Percentiles rank a stretch among this genome's conserved stretches.
phyloP scores from a whole-genome alignment of 2,329 filamentous ascomycete genomes.

The Pyrenophora tritici-repentis region DNA sequence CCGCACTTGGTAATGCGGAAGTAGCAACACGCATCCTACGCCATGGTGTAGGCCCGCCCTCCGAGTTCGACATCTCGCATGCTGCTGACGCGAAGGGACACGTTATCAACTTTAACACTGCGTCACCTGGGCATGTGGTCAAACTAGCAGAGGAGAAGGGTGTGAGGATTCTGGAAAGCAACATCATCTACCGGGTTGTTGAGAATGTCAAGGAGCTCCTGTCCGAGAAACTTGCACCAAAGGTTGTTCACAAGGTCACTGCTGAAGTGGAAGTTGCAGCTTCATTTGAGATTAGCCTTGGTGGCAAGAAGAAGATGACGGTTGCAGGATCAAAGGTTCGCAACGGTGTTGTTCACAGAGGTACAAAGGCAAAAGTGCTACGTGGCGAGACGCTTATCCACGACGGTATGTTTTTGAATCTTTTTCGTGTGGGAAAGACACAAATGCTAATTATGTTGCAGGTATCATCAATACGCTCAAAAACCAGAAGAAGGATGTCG shows the following conservation, averaged over 20 bases:
- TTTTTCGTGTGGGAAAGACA: neutral
- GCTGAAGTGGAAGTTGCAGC: conserved; percentile 88
- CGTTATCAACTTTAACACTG: conserved; percentile 85
- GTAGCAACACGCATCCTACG: conserved; percentile 77
- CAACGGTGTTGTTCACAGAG: conserved; percentile 73
- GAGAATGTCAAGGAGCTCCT: conserved; percentile 74
- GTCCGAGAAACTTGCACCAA: conserved; percentile 70
- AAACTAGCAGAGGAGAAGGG: conserved; percentile 70
- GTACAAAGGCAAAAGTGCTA: conserved; percentile 71
- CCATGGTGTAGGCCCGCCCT: conserved; percentile 75
- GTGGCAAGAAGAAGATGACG: conserved; percentile 69
- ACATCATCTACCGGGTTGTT: conserved; percentile 79
- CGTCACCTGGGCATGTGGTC: conserved; percentile 69
- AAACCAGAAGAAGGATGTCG: conserved; percentile 88
- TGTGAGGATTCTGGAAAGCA: conserved; percentile 82
- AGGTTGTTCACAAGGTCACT: conserved; percentile 70
- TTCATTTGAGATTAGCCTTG: conserved; percentile 82
- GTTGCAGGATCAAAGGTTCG: conserved; percentile 88
- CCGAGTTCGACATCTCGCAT: conserved; percentile 87
- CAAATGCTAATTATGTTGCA: conserved; percentile 45
- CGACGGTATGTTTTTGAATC: conserved; percentile 68
- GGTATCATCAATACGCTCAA: conserved; percentile 82
- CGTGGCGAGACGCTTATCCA: conserved; percentile 73
- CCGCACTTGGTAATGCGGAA: conserved; percentile 82
- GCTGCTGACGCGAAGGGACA: conserved; percentile 75